A percentile compares a stretch with the other conserved stretches of the same genome.
phyloP scores from a whole-genome alignment of 495 filamentous ascomycete species.

The Penicillium soppii region DNA sequence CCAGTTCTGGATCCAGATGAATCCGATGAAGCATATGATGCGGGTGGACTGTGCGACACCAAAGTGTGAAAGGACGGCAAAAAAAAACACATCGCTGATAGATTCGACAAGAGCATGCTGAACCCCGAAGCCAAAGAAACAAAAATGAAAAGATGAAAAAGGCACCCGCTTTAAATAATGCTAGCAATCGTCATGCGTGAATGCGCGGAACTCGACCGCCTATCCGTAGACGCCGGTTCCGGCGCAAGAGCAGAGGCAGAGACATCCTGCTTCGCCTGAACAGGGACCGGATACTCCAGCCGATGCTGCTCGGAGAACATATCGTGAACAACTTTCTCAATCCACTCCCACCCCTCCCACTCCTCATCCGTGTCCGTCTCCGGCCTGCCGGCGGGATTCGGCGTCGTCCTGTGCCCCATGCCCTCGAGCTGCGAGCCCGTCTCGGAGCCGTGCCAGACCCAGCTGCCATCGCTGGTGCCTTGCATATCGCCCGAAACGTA shows the following conservation, averaged over 20 bases:
- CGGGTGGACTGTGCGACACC: not conserved
- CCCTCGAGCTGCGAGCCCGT: slow-evolving; percentile 39
- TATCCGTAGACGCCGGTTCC: slow-evolving; percentile 38
- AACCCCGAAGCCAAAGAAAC: not conserved
- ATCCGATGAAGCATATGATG: not conserved
- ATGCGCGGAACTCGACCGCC: slow-evolving; percentile 35
- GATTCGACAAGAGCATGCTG: not conserved
- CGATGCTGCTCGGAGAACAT: slow-evolving; percentile 43
- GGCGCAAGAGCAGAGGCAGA: slow-evolving; percentile 28
- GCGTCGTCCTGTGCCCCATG: slow-evolving; percentile 16
- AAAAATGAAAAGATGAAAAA: not conserved
- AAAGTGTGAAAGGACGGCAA: no score
- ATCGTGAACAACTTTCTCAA: slow-evolving; percentile 49
- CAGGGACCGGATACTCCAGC: slow-evolving; percentile 19
- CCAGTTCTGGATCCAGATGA: not conserved
- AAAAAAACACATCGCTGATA: not conserved
- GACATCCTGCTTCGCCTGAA: slow-evolving; percentile 13
- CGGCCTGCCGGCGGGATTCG: not conserved
- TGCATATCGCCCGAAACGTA: slow-evolving; percentile 91
- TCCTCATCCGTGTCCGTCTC: slow-evolving; percentile 22
- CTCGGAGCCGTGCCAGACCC: slow-evolving; percentile 82
- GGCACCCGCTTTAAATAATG: slow-evolving; percentile 58
- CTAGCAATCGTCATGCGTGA: slow-evolving; percentile 78
- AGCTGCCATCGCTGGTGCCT: slow-evolving; percentile 71
- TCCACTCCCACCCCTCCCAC: slow-evolving; percentile 55